Evolutionary conservation across 2,329 filamentous ascomycete species (phyloP), one percentile per base, ranked within the genome.

Genomic region (Colletotrichum simmondsii): DNA sequence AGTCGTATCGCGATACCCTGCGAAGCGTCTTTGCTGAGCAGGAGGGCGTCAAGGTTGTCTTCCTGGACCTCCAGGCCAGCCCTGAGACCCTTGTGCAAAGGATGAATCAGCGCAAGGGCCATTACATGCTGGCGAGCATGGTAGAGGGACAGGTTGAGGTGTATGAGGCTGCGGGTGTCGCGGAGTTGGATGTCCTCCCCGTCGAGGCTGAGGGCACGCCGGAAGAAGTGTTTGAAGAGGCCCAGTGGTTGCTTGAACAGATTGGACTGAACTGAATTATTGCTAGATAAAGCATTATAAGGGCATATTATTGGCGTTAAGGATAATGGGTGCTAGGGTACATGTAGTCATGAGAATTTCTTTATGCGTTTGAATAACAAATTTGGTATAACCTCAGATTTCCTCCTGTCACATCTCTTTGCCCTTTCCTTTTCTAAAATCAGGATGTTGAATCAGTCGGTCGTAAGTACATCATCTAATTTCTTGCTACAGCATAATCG

Each of bases 81-180:
- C 56, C 74, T 4, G 78, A 82, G n/a, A 76, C 77, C 22, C 60
- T 85, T 7, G 68, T 76, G 7, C 60, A 76, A 30, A 79, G 82
- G 4, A 59, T 80, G 5, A 70, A 77, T 6, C 60, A 73, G 37
- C 76, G 82, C 16, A 71, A 77, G 46, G 78, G 75, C 0, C 83
- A 84, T 65, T 84, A 82, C 59, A 84, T 84, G 83, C 76, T 77
- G 52, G 66, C 78, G 0, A 74, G 71, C 10, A 83, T 84, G 81
- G 78, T 83, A 0, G 77, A 80, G 28, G 77, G 79, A 2, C 83
- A 85, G 68, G 28, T 83, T 2, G 75, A 74, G 1, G 76, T 78
- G 1, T 78, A 81, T 14, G 81, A 84, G 68, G 67, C 68, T 2
- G 75, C 80, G 0, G 74, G 70, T 0, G 65, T 72, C 2, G 74